phyloP scores from a whole-genome alignment of 2,329 filamentous ascomycete genomes.

The Trichophyton mentagrophytes region DNA sequence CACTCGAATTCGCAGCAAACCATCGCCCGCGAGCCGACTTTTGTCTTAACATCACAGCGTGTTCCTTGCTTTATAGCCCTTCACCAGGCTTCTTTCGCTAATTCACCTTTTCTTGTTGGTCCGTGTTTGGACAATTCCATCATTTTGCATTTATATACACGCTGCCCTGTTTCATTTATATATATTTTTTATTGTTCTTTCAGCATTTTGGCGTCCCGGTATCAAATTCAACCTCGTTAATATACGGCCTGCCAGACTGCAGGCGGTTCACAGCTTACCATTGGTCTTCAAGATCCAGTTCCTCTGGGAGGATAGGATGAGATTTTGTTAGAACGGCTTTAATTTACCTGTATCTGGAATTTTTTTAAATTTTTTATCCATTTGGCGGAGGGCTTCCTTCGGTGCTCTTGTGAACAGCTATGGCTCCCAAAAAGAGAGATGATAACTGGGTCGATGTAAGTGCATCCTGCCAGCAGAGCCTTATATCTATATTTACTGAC shows the following conservation, averaged over 20 bases:
- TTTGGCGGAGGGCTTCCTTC: not conserved
- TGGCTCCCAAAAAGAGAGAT: conserved; percentile 13
- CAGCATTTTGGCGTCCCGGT: not conserved
- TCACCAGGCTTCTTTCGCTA: not conserved
- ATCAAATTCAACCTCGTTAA: not conserved
- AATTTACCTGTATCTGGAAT: not conserved
- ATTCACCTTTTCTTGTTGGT: not conserved
- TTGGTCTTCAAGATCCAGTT: not conserved
- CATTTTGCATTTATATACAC: not conserved
- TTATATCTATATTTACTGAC: not conserved
- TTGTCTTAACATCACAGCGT: not conserved
- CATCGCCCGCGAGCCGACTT: not conserved
- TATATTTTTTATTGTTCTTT: not conserved
- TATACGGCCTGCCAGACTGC: not conserved
- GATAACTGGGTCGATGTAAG: conserved; percentile 19
- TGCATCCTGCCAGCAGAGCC: not conserved
- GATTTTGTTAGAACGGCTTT: not conserved
- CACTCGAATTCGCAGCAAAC: not conserved
- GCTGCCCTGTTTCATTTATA: not conserved
- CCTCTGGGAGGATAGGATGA: conserved; percentile 3
- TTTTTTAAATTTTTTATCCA: not conserved
- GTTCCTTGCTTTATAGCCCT: not conserved
- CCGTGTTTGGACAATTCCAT: not conserved
- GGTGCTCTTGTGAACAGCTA: not conserved
- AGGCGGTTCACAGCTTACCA: not conserved